phyloP scores from a whole-genome alignment of 148 eudicot genomes.

The Oxyria digyna region DNA sequence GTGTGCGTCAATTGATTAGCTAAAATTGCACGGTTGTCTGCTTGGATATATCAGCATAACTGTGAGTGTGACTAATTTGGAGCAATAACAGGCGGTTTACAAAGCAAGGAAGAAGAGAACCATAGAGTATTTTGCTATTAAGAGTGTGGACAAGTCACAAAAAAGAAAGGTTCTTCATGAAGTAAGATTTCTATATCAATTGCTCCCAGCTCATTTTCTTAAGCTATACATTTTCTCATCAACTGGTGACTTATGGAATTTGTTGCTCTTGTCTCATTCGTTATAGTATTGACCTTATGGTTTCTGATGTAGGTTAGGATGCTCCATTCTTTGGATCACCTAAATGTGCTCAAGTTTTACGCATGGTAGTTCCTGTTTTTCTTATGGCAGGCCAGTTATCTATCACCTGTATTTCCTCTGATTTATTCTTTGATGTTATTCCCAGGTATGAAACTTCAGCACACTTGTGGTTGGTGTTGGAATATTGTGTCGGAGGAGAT shows the following conservation, averaged over 20 bases:
- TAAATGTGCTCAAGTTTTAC: conserved; percentile 71
- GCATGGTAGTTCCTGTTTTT: conserved; percentile 51
- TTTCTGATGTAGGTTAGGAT: conserved; percentile 52
- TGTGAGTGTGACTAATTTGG: background rate
- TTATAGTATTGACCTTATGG: background rate
- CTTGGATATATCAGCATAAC: background rate
- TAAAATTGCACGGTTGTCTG: background rate
- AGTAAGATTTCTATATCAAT: conserved; percentile 28
- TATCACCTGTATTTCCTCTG: background rate
- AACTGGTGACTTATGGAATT: background rate
- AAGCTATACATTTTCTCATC: background rate
- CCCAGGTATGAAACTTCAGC: conserved; percentile 92
- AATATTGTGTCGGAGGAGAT: conserved; percentile 97
- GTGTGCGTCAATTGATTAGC: background rate
- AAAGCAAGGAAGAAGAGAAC: conserved; percentile 95
- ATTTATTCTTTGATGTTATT: background rate
- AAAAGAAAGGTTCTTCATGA: conserved; percentile 87
- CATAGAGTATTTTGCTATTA: conserved; percentile 75
- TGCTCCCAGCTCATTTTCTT: background rate
- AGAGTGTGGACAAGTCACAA: conserved; percentile 83
- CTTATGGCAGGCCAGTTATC: background rate
- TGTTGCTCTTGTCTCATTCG: background rate
- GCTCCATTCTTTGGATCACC: conserved; percentile 67
- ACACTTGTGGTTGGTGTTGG: conserved; percentile 88
- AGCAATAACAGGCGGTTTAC: conserved; percentile 51